Conservation (phyloP, 352 stramenopile genomes). For the Phytophthora sojae region DNA sequence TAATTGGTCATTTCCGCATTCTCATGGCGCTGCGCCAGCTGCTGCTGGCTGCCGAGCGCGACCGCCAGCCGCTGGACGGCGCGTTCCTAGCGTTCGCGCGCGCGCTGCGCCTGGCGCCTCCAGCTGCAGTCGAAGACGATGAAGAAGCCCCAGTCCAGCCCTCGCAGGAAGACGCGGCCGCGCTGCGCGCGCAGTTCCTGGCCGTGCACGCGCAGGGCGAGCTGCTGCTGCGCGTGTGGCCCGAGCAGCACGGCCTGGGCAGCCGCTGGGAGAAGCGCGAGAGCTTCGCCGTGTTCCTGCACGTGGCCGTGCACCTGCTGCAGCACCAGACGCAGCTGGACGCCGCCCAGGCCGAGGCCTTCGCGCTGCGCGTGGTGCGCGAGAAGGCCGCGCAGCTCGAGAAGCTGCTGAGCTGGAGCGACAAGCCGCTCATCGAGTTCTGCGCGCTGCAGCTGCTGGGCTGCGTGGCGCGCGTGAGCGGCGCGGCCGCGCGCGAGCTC, state of each 20-base stretch:
- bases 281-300: constrained; percentile 75
- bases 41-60: constrained; percentile 67
- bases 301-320: constrained; percentile 60
- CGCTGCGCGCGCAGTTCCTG: constrained; percentile 48
- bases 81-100: constrained; percentile 52
- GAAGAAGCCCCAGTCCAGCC: not conserved
- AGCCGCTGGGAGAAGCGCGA: constrained; percentile 73
- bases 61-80: constrained; percentile 66
- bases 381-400: constrained; percentile 72
- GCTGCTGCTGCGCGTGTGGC: constrained; percentile 72
- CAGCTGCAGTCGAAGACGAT: not conserved
- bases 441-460: constrained; percentile 71
- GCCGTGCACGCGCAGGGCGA: constrained; percentile 64
- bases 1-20: no score
- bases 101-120: constrained; percentile 18
- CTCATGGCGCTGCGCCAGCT: constrained; percentile 62
- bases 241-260: constrained; percentile 52
- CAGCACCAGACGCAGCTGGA: constrained; percentile 38
- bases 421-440: constrained; percentile 86
- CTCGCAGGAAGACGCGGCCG: constrained; percentile 18
- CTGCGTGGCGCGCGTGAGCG: constrained; percentile 49
- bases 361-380: constrained; percentile 73
- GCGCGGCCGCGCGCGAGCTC: constrained; percentile 61
- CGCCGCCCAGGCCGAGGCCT: constrained; percentile 51
- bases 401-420: constrained; percentile 85